phyloP scores from a whole-genome alignment of 1,284 basidiomycete species.

The Sporisorium scitamineum region DNA sequence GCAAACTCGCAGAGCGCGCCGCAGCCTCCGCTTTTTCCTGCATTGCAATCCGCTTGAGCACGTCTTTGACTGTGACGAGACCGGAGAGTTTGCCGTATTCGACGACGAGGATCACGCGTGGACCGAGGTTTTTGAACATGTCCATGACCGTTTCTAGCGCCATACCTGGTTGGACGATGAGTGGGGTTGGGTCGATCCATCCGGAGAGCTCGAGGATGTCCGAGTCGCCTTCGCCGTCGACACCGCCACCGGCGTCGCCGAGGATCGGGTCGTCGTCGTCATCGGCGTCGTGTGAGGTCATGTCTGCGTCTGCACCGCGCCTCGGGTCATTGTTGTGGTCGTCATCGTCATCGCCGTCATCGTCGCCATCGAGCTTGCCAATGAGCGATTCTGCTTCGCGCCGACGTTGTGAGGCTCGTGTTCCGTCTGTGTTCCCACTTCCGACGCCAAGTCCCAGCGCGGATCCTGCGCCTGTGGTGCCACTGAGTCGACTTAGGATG shows the following conservation, averaged over 20 bases:
- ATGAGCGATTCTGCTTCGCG: conserved; percentile 45
- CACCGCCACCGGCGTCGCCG: conserved; percentile 46
- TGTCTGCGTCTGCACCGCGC: not conserved
- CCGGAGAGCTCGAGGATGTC: conserved; percentile 57
- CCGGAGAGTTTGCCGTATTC: conserved; percentile 82
- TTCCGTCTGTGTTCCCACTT: not conserved
- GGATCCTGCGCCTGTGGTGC: conserved; percentile 14
- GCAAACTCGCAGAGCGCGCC: conserved; percentile 15
- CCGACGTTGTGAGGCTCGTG: conserved; percentile 3
- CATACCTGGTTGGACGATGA: conserved; percentile 91
- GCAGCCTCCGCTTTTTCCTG: conserved; percentile 56
- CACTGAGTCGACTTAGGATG: conserved; percentile 38
- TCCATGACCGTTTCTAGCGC: conserved; percentile 95
- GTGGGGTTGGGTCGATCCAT: conserved; percentile 78
- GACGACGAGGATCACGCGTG: conserved; percentile 92
- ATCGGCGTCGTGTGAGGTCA: conserved; percentile 4
- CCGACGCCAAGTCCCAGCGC: conserved; percentile 15
- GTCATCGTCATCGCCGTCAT: conserved; percentile 24
- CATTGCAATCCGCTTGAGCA: conserved; percentile 73
- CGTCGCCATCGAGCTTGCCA: conserved; percentile 19
- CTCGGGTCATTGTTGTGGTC: not conserved
- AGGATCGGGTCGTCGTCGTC: conserved; percentile 32
- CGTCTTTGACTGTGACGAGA: conserved; percentile 94
- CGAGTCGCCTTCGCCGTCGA: conserved; percentile 51
- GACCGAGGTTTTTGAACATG: conserved; percentile 74